phyloP scores from a whole-genome alignment of 306 rosid species.

The Cucumis melo region DNA sequence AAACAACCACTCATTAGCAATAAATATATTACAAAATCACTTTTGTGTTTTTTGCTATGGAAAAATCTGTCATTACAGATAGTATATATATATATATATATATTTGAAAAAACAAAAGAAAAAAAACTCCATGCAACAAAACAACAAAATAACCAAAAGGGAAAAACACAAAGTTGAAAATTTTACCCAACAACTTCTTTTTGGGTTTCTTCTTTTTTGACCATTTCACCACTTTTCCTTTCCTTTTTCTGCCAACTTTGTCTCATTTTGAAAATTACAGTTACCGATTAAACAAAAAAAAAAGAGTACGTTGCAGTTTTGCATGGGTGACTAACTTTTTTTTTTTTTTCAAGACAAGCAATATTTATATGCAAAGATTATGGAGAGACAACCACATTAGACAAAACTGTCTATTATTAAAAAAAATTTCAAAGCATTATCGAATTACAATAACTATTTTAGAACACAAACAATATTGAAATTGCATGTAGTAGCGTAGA shows the following conservation, averaged over 20 bases:
- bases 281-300: not conserved
- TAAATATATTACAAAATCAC: not conserved
- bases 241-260: not conserved
- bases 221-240: slow-evolving; percentile 23
- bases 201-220: slow-evolving; percentile 29
- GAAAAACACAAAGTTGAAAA: not conserved
- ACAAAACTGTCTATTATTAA: too few species aligned
- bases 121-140: not conserved
- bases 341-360: not conserved
- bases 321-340: not conserved
- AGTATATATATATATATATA: too few species aligned
- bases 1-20: not conserved
- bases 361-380: too few species aligned
- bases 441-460: too few species aligned
- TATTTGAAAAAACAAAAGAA: too few species aligned
- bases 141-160: not conserved
- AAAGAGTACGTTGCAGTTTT: not conserved
- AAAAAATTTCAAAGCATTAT: too few species aligned
- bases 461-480: too few species aligned
- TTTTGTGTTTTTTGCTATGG: not conserved
- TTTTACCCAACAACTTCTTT: not conserved
- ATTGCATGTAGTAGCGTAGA: too few species aligned
- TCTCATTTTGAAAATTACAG: not conserved
- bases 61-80: not conserved
- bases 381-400: not conserved